Evolutionary conservation across 2,329 filamentous ascomycete species (phyloP), one percentile per base, ranked within the genome.

Genomic region (Penicillium sp.): DNA sequence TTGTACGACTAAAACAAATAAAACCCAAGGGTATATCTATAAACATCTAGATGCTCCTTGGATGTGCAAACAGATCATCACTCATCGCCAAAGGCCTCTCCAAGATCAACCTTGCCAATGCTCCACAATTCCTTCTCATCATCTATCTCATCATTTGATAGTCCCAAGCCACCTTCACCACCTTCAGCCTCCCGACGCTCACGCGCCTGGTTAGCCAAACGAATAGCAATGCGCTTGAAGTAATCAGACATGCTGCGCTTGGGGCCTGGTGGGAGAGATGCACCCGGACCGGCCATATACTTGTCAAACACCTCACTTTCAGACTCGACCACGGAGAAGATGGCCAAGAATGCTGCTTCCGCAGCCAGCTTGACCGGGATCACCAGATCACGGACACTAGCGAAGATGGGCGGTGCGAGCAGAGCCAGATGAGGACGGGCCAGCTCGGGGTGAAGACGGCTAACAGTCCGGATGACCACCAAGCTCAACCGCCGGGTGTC

Each of bases 61-160:
- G 59, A 66, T 65, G 56, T 53, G 57, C 31, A 57, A 59, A 59
- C 21, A 50, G 17, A 61, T 61, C 53, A 64, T 60, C 55, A 67
- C 33, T 63, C 59, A 45, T 64, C 60, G 39, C 62, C 57, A 58
- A 61, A 62, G 57, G 61, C 76, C 57, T 91, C 89, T 9, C 84
- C 89, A 47, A 93, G 78, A 72, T 97, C 93, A 49, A 96, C 87
- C 76, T 89, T 93, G 6, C 94, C 94, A 49, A 99, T 89, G 73
- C 90, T 94, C 93, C 92, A 96, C 61, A 99, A 87, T 79, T 99
- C 94, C 75, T 86, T 89, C 80, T 97, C 91, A 77, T 99, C 94
- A 71, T 99, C 94, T 33, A 86, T 80, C 78, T 99, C 94, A 74
- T 99, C 94, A 70, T 90, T 92, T 35, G 89, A 90, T 68, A 99